Conservation (phyloP, 352 stramenopile genomes). For the Globisporangium okanoganense region DNA sequence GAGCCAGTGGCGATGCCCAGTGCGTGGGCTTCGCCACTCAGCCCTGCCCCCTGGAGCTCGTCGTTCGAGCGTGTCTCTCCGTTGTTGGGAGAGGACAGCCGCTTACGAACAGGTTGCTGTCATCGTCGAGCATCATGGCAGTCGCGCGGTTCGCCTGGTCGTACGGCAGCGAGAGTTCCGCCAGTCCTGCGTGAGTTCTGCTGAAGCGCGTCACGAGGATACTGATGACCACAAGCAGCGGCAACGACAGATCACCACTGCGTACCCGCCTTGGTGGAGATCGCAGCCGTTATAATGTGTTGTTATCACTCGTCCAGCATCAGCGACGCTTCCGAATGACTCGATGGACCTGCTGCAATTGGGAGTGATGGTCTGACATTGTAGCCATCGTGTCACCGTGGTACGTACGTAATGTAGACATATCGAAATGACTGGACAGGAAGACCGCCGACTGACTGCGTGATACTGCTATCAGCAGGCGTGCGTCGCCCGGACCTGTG, state of each 20-base stretch:
- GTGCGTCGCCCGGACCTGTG: not conserved
- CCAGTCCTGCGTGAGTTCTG: constrained; percentile 1
- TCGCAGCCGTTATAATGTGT: not conserved
- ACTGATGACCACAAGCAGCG: not conserved
- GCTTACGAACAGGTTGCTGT: not conserved
- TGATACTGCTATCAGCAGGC: not conserved
- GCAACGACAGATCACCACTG: not conserved
- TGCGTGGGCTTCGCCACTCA: not conserved
- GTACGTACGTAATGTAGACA: not conserved
- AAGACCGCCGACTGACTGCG: not conserved
- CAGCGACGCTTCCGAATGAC: not conserved
- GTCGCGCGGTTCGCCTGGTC: not conserved
- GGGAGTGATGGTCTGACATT: not conserved
- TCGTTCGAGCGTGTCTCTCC: no score
- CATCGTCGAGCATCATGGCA: not conserved
- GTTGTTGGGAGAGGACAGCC: constrained; percentile 1
- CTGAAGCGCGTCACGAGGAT: not conserved
- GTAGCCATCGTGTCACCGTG: constrained; percentile 4
- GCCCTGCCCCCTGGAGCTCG: not conserved
- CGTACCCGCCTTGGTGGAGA: not conserved
- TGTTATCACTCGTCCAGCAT: not conserved
- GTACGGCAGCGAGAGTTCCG: constrained; percentile 1
- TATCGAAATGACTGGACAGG: not conserved
- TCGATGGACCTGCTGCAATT: not conserved
- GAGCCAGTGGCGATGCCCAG: not conserved